Conservation (phyloP, 345 rosid genomes). For the Eucalyptus camaldulensis region DNA sequence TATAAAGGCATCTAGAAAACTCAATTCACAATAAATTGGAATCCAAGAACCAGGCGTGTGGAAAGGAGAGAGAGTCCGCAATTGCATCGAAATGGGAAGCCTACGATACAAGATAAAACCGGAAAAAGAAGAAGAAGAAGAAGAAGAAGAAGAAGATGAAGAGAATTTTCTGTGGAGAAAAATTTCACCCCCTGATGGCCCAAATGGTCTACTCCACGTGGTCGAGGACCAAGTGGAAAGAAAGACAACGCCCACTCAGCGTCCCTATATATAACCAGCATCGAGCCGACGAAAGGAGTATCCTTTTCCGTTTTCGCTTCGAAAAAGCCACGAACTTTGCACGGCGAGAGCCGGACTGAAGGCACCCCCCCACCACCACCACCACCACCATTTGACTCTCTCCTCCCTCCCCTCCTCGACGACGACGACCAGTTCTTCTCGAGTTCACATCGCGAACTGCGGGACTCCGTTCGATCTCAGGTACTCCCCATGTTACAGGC, state of each 20-base stretch:
- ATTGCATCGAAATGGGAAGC: not conserved
- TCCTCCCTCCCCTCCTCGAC: not conserved
- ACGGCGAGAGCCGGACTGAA: not conserved
- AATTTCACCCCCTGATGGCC: not conserved
- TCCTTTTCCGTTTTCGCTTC: not conserved
- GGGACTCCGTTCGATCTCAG: not conserved
- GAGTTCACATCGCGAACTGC: not conserved
- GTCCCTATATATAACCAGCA: not conserved
- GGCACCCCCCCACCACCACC: too few relatives aligned
- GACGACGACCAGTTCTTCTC: not conserved
- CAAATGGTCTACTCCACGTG: constrained; percentile 43
- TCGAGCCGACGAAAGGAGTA: not conserved
- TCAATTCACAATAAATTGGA: not conserved
- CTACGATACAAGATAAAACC: not conserved
- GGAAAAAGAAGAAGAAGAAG: not conserved
- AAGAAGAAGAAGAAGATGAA: not conserved
- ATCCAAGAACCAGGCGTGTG: not conserved
- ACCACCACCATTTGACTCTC: not conserved
- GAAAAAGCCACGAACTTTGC: not conserved
- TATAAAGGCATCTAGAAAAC: not conserved
- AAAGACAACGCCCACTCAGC: not conserved
- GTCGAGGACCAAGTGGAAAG: not conserved
- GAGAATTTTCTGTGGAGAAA: not conserved
- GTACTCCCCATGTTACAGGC: not conserved
- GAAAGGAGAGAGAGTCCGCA: not conserved